phyloP scores from a whole-genome alignment of 2,329 filamentous ascomycete genomes.

The Albophoma yamanashiensis region DNA sequence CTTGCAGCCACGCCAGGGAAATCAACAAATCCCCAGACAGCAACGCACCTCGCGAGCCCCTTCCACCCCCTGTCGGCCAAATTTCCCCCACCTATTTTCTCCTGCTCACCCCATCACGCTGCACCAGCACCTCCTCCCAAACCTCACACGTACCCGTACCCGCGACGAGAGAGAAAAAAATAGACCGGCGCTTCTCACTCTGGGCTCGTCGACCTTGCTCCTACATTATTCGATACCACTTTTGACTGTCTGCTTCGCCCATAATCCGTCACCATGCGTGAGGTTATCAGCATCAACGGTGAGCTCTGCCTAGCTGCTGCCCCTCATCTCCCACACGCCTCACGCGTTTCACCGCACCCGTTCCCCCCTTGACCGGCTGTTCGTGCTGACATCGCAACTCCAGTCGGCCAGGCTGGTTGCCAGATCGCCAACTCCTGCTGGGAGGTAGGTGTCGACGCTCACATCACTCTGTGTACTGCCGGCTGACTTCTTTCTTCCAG shows the following conservation, averaged over 20 bases:
- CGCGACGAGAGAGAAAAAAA: conserved; percentile 6
- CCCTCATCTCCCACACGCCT: conserved; percentile 17
- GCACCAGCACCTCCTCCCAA: conserved; percentile 13
- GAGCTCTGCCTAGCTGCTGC: conserved; percentile 34
- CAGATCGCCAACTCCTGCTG: conserved; percentile 99
- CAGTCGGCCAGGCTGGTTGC: conserved; percentile 99
- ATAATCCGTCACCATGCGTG: conserved; percentile 68
- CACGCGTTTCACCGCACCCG: conserved; percentile 6
- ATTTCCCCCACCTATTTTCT: conserved; percentile 38
- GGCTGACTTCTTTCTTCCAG: conserved; percentile 38
- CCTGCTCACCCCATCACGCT: conserved; percentile 13
- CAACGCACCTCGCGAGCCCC: conserved; percentile 11
- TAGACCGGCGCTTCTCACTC: conserved; percentile 12
- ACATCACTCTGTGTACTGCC: neutral
- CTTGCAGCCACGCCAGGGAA: conserved; percentile 20
- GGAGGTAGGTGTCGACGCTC: conserved; percentile 65
- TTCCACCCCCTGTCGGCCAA: conserved; percentile 26
- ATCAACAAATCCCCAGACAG: conserved; percentile 27
- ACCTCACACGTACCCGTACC: conserved; percentile 9
- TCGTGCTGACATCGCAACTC: conserved; percentile 40
- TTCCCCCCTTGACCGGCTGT: neutral
- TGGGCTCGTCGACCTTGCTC: conserved; percentile 10
- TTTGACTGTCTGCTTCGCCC: conserved; percentile 7
- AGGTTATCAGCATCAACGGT: conserved; percentile 99
- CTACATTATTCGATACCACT: conserved; percentile 10